A percentile compares a stretch with the other conserved stretches of the same genome.
phyloP scores from a whole-genome alignment of 2,329 filamentous ascomycete species.

The Cyclaneusma minus region DNA sequence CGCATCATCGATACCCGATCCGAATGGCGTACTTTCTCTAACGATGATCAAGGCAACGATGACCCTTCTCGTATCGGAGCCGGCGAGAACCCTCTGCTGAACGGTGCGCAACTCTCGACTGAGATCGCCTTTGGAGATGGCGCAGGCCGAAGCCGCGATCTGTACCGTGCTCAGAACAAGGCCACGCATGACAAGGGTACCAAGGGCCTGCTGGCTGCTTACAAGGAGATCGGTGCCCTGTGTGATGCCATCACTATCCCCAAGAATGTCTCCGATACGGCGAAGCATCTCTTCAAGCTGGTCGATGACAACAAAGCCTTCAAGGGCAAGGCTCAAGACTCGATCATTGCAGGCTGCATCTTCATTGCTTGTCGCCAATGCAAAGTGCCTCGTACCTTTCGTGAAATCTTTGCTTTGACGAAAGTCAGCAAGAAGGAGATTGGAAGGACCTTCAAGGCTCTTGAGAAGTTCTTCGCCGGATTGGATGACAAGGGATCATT shows the following conservation, averaged over 20 bases:
- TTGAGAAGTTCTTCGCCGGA: slow-evolving; percentile 76
- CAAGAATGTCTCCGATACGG: slow-evolving; percentile 68
- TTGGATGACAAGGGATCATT: slow-evolving; percentile 43
- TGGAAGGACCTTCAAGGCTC: slow-evolving; percentile 81
- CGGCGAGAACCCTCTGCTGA: slow-evolving; percentile 74
- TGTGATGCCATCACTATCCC: slow-evolving; percentile 76
- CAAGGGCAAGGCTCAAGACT: slow-evolving; percentile 89
- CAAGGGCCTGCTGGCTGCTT: slow-evolving; percentile 63
- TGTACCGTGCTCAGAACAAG: slow-evolving; percentile 75
- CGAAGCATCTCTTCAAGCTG: slow-evolving; percentile 91
- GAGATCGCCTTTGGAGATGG: slow-evolving; percentile 73
- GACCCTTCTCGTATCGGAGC: slow-evolving; percentile 98
- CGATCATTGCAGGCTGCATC: slow-evolving; percentile 89
- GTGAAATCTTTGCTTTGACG: slow-evolving; percentile 86
- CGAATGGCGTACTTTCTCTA: slow-evolving; percentile 97
- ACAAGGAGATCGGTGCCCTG: slow-evolving; percentile 77
- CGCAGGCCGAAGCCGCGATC: slow-evolving; percentile 52
- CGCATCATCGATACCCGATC: slow-evolving; percentile 90
- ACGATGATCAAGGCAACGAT: slow-evolving; percentile 91
- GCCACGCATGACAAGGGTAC: slow-evolving; percentile 68
- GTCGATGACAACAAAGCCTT: slow-evolving; percentile 86
- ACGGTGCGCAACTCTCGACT: slow-evolving; percentile 80
- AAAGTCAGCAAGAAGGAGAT: slow-evolving; percentile 96
- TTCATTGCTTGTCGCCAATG: slow-evolving; percentile 94
- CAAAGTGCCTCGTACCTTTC: slow-evolving; percentile 74